These are phyloP conservation scores for Yamadazyma mexicana DNA, from an alignment of 1,139 yeast species.

Conservation along the genomic window DNA sequence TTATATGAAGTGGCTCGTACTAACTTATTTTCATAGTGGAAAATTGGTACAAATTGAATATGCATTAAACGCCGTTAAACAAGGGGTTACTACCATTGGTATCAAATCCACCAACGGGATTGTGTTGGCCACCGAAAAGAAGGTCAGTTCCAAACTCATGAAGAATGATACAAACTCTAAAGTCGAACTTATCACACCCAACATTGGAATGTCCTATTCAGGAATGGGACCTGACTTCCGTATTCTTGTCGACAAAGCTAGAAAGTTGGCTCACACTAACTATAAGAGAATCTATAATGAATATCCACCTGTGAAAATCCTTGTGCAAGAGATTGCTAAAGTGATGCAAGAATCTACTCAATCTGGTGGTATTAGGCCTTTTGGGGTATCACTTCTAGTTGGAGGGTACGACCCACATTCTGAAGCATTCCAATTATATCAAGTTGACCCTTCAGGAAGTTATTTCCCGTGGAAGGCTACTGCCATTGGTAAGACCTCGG, in stretches of 20 bases:
- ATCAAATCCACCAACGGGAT: conserved; percentile 96
- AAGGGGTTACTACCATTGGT: conserved; percentile 96
- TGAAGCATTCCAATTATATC: conserved; percentile 78
- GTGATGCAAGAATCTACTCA: conserved; percentile 99
- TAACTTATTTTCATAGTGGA: conserved; percentile 56
- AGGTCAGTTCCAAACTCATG: conserved; percentile 76
- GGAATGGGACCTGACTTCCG: conserved; percentile 99
- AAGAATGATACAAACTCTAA: conserved; percentile 76
- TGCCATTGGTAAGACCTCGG: conserved; percentile 94
- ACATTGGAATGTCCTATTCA: conserved; percentile 93
- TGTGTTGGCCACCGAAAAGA: conserved; percentile 95
- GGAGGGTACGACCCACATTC: conserved; percentile 91
- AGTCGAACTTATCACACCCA: conserved; percentile 85
- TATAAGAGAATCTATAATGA: conserved; percentile 94
- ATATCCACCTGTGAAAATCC: conserved; percentile 92
- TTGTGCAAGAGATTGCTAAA: conserved; percentile 93
- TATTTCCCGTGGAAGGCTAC: conserved; percentile 99
- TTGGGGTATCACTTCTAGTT: conserved; percentile 89
- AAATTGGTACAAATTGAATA: conserved; percentile 97
- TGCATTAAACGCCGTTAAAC: conserved; percentile 95
- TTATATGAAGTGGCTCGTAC: conserved; percentile 6
- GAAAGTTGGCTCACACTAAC: conserved; percentile 89
- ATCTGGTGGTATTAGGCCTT: conserved; percentile 97
- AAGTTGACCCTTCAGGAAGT: conserved; percentile 97
- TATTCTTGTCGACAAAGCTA: conserved; percentile 87